Evolutionary conservation across 331 rosid genomes (phyloP).

Genomic region (Quercus phellos): DNA sequence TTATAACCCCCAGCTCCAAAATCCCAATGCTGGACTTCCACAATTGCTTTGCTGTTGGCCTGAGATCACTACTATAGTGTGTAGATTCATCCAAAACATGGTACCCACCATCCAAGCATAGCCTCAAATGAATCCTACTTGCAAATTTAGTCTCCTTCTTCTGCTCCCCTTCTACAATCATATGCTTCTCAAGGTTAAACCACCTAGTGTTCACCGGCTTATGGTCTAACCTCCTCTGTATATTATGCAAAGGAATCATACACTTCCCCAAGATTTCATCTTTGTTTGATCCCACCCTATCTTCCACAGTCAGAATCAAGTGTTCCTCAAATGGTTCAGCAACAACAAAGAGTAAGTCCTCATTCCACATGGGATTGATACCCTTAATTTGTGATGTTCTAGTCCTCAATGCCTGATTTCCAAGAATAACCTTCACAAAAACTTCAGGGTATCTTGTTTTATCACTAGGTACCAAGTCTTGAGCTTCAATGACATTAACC

Average conservation of each 20-base stretch:
- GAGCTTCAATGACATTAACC: constrained; percentile 63
- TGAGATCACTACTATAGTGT: constrained; percentile 59
- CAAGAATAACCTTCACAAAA: constrained; percentile 41
- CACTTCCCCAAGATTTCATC: constrained; percentile 49
- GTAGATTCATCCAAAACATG: constrained; percentile 75
- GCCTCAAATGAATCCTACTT: constrained; percentile 61
- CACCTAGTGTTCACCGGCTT: constrained; percentile 42
- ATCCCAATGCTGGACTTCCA: constrained; percentile 58
- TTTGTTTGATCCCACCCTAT: constrained; percentile 34
- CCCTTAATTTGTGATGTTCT: constrained; percentile 38
- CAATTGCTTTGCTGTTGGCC: constrained; percentile 64
- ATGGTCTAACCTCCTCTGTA: constrained; percentile 48
- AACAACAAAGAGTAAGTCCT: constrained; percentile 54
- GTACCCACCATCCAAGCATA: constrained; percentile 74
- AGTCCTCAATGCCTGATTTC: constrained; percentile 32
- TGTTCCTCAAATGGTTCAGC: constrained; percentile 62
- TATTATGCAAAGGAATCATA: constrained; percentile 35
- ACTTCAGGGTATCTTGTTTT: constrained; percentile 45
- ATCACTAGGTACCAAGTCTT: constrained; percentile 48
- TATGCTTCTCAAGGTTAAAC: constrained; percentile 56
- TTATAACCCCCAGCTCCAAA: constrained; percentile 61
- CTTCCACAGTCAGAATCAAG: constrained; percentile 47
- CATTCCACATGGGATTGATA: constrained; percentile 57
- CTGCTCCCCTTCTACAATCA: constrained; percentile 39
- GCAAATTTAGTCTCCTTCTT: constrained; percentile 50